phyloP scores from a whole-genome alignment of 2,329 filamentous ascomycete genomes.

The Acrodontium crateriforme region DNA sequence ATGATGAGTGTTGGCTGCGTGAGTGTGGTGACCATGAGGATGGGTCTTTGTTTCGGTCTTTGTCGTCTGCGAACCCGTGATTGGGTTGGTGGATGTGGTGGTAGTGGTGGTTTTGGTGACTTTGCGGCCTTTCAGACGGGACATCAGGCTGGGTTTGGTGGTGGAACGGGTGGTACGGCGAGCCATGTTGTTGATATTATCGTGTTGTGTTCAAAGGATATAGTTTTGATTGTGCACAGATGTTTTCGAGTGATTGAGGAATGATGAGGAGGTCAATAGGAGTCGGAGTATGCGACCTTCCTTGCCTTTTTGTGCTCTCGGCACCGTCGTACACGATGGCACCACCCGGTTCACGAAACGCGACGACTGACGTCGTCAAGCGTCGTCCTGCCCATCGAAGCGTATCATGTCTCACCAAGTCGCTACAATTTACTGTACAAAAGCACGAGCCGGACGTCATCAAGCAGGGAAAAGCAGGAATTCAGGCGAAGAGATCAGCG shows the following conservation, averaged over 20 bases:
- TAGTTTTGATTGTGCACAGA: neutral
- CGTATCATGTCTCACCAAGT: no score
- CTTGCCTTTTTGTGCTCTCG: neutral
- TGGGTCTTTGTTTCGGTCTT: slow-evolving; percentile 20
- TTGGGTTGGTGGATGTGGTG: slow-evolving; percentile 27
- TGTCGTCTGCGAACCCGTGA: slow-evolving; percentile 26
- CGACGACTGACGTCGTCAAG: slow-evolving; percentile 3
- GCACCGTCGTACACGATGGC: no score
- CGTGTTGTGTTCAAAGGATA: neutral
- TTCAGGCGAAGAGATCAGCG: no score
- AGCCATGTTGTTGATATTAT: slow-evolving; percentile 8
- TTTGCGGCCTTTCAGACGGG: slow-evolving; percentile 35
- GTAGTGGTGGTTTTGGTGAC: slow-evolving; percentile 29
- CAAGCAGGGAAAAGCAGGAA: no score
- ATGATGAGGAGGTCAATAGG: no score
- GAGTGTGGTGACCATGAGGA: slow-evolving; percentile 13
- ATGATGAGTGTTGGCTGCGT: slow-evolving; percentile 13
- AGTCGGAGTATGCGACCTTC: no score
- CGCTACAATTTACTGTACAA: no score
- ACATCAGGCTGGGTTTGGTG: slow-evolving; percentile 40
- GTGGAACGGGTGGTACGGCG: slow-evolving; percentile 19
- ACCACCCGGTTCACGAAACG: no score
- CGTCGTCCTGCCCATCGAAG: no score
- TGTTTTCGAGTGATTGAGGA: no score
- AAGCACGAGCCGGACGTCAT: no score